Evolutionary conservation across 208 protist species (phyloP).

Genomic region (Crithidia expoeki): DNA sequence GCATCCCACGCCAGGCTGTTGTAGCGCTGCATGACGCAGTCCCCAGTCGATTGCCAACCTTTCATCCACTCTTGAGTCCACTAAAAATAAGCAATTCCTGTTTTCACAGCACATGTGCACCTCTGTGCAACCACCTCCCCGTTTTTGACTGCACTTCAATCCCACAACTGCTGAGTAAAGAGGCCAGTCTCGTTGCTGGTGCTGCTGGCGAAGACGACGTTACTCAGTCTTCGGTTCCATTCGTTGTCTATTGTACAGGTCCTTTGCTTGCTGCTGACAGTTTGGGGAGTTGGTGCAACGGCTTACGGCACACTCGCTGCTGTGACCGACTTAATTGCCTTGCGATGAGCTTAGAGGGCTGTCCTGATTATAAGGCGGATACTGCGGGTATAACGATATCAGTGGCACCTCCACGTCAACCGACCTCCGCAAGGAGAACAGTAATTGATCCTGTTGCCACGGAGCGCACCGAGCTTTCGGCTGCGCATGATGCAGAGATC

Average conservation of each 20-base stretch:
- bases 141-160: conserved; percentile 14
- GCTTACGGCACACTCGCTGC: neutral
- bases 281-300: neutral
- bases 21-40: neutral
- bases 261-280: neutral
- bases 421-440: too few relatives aligned
- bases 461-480: too few relatives aligned
- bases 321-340: neutral
- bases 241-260: too few relatives aligned
- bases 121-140: neutral
- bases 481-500: too few relatives aligned
- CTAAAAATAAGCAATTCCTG: too few relatives aligned
- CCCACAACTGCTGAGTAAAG: conserved; percentile 19
- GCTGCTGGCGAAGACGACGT: neutral
- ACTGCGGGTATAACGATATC: neutral
- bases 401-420: neutral
- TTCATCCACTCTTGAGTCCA: neutral
- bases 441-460: too few relatives aligned
- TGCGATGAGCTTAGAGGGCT: conserved; percentile 18
- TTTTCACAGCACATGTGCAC: too few relatives aligned
- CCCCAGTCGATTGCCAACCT: neutral
- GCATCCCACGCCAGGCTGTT: neutral
- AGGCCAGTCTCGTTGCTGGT: conserved; percentile 1
- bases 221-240: neutral
- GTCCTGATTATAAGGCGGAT: neutral